Evolutionary conservation across 495 filamentous ascomycete species (phyloP).

Genomic region (Aspergillus wentii): DNA sequence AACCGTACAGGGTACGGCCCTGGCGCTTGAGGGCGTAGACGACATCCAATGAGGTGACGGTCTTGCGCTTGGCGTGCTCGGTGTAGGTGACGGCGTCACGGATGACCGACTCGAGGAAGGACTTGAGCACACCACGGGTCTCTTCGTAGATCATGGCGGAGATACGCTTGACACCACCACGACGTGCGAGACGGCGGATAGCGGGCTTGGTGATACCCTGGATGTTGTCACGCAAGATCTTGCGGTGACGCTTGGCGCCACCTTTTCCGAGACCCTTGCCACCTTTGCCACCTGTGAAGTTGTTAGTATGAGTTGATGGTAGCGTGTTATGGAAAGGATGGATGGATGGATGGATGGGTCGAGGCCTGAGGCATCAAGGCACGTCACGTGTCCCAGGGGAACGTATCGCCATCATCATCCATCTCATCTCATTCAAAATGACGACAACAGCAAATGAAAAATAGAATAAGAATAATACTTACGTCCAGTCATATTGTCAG

Average conservation of each 20-base stretch:
- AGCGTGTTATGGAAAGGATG: not conserved
- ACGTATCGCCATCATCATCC: conserved; percentile 3
- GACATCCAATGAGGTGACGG: conserved; percentile 90
- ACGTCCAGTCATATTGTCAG: conserved; percentile 90
- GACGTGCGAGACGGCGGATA: conserved; percentile 61
- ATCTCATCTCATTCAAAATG: not conserved
- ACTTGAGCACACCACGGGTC: conserved; percentile 63
- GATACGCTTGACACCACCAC: conserved; percentile 63
- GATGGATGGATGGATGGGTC: not conserved
- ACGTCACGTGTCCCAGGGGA: not conserved
- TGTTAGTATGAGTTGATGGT: conserved; percentile 17
- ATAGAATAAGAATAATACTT: conserved; percentile 45
- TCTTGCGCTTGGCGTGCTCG: conserved; percentile 97
- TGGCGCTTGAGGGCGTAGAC: conserved; percentile 95
- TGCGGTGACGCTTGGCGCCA: conserved; percentile 97
- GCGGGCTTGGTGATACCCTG: conserved; percentile 76
- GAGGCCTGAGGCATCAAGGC: conserved; percentile 1
- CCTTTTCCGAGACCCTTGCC: conserved; percentile 84
- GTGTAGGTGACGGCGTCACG: conserved; percentile 98
- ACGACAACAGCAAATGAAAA: conserved; percentile 12
- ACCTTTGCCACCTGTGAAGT: conserved; percentile 75
- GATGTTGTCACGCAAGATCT: conserved; percentile 99
- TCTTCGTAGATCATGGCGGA: conserved; percentile 68
- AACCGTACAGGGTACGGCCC: conserved; percentile 95
- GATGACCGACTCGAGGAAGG: conserved; percentile 63